Base-by-base conservation (phyloP, 345 rosid species). In the Hirschfeldia incana region DNA sequence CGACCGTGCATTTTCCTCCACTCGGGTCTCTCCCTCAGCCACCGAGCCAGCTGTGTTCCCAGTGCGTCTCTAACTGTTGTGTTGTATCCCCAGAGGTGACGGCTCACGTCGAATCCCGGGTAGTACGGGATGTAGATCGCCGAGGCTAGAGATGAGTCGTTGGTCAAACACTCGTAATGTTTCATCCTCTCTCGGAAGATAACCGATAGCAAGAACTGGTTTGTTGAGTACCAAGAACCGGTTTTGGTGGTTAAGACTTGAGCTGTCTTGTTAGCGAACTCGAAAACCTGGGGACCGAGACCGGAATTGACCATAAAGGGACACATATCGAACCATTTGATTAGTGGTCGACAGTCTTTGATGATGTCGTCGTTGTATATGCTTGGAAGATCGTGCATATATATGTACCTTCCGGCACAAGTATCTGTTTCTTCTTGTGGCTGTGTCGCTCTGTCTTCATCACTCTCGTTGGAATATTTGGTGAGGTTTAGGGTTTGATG, bases 51-150 rank as follows among this genome's bases (percentile, higher is more conserved):
- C 13, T 81, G 79, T 61, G 65, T 11, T 11, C 81, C 80, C 0
- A 79, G 78, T 1, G 73, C 27, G 46, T 86, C 89, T 77, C 89
- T 85, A 16, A 75, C 62, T 2, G 80, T 68, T 1, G 78, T 65
- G 1, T 10, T 75, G n/a, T 64, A 67, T 7, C 82, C 84, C 86
- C 86, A 85, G 5, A 87, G 78, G 68, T 84, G 30, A 5, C 84
- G 86, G 17, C 89, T 73, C 13, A 81, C 78, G 17, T 87, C 84
- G 7, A 87, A 37, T 0, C 89, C 88, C 3, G 86, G 83, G 12
- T 77, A 87, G 28, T 65, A 85, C 1, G 89, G 89, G 2, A 87
- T 84, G 8, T 30, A 87, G 57, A 83, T 59, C 4, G 87, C 86
- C 2, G 89, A 87, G 9, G 86, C 84, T 0, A 75, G 26, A 0